Evolutionary conservation across 495 filamentous ascomycete species (phyloP).

Genomic region (Aspergillus affinis): DNA sequence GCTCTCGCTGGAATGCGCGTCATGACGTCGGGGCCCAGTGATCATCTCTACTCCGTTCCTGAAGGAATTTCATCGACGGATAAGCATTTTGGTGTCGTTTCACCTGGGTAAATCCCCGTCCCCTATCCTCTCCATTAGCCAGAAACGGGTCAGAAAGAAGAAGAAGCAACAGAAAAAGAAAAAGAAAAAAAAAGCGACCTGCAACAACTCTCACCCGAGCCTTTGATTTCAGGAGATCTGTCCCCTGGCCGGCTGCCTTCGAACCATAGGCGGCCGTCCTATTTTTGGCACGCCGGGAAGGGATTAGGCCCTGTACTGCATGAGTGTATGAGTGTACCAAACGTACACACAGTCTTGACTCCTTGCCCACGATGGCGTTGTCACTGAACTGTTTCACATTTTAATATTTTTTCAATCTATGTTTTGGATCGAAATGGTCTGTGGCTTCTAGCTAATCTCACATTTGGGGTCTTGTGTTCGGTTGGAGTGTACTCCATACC

Average conservation of each 20-base stretch:
- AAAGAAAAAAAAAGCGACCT: not conserved
- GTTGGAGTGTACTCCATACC: too few species aligned
- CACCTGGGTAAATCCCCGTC: not conserved
- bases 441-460: not conserved
- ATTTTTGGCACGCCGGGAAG: slow-evolving; percentile 1
- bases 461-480: not conserved
- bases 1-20: slow-evolving; percentile 13
- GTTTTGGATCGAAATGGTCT: not conserved
- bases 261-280: slow-evolving; percentile 7
- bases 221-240: not conserved
- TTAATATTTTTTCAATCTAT: not conserved
- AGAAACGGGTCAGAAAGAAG: not conserved
- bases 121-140: not conserved
- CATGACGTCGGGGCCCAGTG: slow-evolving; percentile 11
- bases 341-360: not conserved
- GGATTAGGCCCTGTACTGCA: not conserved
- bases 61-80: slow-evolving; percentile 4
- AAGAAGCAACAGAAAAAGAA: not conserved
- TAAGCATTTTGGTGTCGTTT: slow-evolving; percentile 3
- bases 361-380: not conserved
- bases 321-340: too few species aligned
- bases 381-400: not conserved
- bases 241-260: not conserved
- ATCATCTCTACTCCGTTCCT: slow-evolving; percentile 13
- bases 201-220: not conserved